These are phyloP conservation scores for Pseudogymnoascus sp. DNA, from an alignment of 2,329 filamentous ascomycete genomes.

Conservation along the genomic window DNA sequence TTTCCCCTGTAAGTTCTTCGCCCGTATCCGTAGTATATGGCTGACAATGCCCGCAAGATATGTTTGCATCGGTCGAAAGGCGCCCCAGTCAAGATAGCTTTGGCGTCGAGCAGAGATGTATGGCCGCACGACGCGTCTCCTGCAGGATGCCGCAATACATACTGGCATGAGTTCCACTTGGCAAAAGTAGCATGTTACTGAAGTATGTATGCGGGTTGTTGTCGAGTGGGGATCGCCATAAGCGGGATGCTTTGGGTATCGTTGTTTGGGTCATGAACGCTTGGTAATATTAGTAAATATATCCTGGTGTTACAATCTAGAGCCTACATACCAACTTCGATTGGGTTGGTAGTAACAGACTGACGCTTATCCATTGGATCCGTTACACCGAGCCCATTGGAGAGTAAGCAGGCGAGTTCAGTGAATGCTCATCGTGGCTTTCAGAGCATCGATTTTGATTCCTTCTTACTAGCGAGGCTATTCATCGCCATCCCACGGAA, in stretches of 20 bases:
- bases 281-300: conserved; percentile 8
- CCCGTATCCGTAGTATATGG: conserved; percentile 13
- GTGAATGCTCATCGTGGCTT: not conserved
- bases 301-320: not conserved
- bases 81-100: conserved; percentile 25
- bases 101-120: not conserved
- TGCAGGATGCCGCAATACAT: not conserved
- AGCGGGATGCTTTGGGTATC: conserved; percentile 1
- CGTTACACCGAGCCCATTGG: conserved; percentile 85
- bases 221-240: not conserved
- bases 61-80: conserved; percentile 56
- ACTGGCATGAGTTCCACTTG: not conserved
- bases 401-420: conserved; percentile 48
- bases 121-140: not conserved
- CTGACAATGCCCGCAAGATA: conserved; percentile 37
- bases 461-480: not conserved
- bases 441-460: not conserved
- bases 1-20: conserved; percentile 48
- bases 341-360: not conserved
- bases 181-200: not conserved
- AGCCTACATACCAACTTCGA: not conserved
- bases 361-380: conserved; percentile 83
- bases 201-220: not conserved
- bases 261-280: not conserved
- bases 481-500: not conserved